Conservation (phyloP, 257 asterid genomes). For the Vinca minor region DNA sequence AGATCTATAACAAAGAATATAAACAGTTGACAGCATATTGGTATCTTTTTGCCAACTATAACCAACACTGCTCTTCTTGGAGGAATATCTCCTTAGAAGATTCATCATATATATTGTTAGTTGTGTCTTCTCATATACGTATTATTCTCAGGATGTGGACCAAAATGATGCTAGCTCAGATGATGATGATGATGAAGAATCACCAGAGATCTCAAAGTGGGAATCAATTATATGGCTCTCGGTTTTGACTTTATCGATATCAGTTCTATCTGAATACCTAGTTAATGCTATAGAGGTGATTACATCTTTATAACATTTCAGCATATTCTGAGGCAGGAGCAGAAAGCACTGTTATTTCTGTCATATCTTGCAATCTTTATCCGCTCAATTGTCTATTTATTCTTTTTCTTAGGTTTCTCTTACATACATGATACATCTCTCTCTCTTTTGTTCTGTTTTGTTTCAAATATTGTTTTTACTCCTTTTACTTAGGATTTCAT, state of each 20-base stretch:
- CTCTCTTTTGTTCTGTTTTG: too few species aligned
- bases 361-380: neutral
- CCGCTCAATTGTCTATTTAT: neutral
- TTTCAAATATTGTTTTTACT: too few species aligned
- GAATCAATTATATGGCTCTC: conserved; percentile 56
- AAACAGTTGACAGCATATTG: neutral
- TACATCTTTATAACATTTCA: neutral
- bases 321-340: neutral
- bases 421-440: too few species aligned
- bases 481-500: neutral
- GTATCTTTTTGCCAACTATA: neutral
- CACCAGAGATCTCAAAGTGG: conserved; percentile 57
- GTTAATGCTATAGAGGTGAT: conserved; percentile 70
- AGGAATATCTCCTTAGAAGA: too few species aligned
- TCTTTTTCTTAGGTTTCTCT: neutral
- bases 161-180: conserved; percentile 33
- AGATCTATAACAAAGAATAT: neutral
- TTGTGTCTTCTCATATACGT: conserved; percentile 7
- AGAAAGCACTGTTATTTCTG: neutral
- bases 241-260: conserved; percentile 49
- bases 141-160: conserved; percentile 41
- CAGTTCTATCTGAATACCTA: conserved; percentile 60
- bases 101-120: too few species aligned
- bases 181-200: conserved; percentile 47
- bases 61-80: neutral